Evolutionary conservation across 2,329 filamentous ascomycete species (phyloP), one percentile per base, ranked within the genome.

Genomic region (Clonostachys sp.): DNA sequence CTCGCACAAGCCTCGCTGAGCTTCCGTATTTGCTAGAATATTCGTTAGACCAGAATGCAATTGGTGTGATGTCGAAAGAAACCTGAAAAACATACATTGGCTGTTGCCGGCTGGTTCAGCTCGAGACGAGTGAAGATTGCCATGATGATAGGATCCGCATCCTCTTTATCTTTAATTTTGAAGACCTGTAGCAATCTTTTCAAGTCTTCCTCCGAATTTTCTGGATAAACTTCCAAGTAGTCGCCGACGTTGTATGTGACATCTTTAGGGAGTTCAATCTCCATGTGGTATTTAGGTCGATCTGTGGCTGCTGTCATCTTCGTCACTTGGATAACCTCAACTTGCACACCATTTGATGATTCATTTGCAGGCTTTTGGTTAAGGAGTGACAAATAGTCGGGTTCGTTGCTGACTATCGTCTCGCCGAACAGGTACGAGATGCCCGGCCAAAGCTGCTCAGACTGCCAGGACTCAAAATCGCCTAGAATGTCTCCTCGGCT

Each of bases 381-480:
- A 9, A 30, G 24, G 9, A 30, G 9, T 30, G 24, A 10, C 24
- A 30, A 30, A 30, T 30, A 30, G 9, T 30, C 24, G 3, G 24
- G 24, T 30, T 30, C 24, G 24, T 10, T 30, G 24, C 24, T 30
- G 9, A 30, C 24, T 3, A 30, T 30, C 24, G 24, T 30, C 24
- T 30, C 24, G 24, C 24, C 24, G 9, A 30, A 30, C 3, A 30
- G 24, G 8, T 30, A 9, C 24, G 24, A 30, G 24, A 30, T 30
- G 24, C 24, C 64, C 1, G 68, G 68, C 63, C 65, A 72, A 13
- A 71, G 55, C 3, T 64, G 56, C 1, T 71, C 68, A 52, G 86
- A 81, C 50, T 80, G 73, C 84, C 83, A 87, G 34, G 65, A 66
- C 53, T 86, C 81, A 53, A 86, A 67, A 45, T 80, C 76, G 43